These are phyloP conservation scores for Rhizoclosmatium sp. DNA, from an alignment of 192 early-diverging fungal genomes.

Conservation along the genomic window DNA sequence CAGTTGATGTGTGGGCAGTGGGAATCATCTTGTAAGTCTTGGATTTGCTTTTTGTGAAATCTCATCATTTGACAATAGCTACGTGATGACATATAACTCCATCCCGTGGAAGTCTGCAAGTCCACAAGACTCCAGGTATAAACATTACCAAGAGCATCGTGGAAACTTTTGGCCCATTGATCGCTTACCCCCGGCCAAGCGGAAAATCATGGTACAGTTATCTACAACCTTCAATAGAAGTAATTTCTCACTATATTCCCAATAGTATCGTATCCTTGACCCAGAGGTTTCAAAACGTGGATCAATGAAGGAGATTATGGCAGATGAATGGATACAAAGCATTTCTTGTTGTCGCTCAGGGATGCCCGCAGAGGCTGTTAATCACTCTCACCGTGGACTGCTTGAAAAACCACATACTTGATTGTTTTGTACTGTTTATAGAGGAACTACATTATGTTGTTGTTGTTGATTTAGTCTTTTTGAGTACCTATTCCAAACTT, in stretches of 20 bases:
- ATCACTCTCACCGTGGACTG: conserved; percentile 8
- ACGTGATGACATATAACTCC: conserved; percentile 61
- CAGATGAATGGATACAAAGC: conserved; percentile 33
- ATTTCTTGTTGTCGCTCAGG: conserved; percentile 20
- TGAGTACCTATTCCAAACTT: no score
- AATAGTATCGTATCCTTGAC: conserved; percentile 45
- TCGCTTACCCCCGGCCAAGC: conserved; percentile 68
- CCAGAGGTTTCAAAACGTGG: conserved; percentile 70
- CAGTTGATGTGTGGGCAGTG: conserved; percentile 93
- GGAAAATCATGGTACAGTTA: conserved; percentile 67
- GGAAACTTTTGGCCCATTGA: conserved; percentile 78
- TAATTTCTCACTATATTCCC: not conserved
- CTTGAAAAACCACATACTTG: not conserved
- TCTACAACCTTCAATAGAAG: no score
- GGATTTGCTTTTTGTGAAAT: conserved; percentile 42
- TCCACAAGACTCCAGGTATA: conserved; percentile 54
- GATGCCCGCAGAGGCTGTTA: not conserved
- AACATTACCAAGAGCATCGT: conserved; percentile 54
- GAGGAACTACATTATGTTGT: no score
- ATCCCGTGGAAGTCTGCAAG: conserved; percentile 63
- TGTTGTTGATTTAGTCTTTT: no score
- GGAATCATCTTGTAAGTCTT: conserved; percentile 92
- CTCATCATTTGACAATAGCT: conserved; percentile 62
- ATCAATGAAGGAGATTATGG: conserved; percentile 30
- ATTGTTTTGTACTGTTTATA: no score